Base-by-base conservation (phyloP, 768 basidiomycete species). In the Suillus bovinus region DNA sequence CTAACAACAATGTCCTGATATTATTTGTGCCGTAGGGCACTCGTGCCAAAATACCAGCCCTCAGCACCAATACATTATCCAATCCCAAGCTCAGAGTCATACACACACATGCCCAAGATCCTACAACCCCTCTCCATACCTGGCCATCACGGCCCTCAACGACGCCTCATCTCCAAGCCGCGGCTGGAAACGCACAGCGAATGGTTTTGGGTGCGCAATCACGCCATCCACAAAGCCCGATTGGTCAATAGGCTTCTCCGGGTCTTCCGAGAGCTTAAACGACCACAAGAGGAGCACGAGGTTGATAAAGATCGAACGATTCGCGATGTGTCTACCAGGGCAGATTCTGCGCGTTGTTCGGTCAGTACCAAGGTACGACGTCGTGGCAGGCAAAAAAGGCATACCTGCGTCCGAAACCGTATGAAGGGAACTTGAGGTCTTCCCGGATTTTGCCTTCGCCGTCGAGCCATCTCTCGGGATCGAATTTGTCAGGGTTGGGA, bases 271-370 rank as follows among this genome's bases (percentile, higher is more conserved):
- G 27, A 91, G 76, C 2, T 72, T 78, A 78, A 90, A 90, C 0
- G 87, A 84, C 86, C 88, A 90, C 38, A 88, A 71, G 2, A 86
- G 74, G 16, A 88, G 78, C 0, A 86, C 86, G 0, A 85, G 81
- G 61, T 87, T 90, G 64, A 90, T 77, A 67, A 87, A 88, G 3
- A 90, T 72, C 8, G 88, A 90, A 5, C 86, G 82, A 72, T 75
- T 71, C 22, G 72, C 88, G 36, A 90, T 82, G 69, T 87, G 81
- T 66, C 84, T 82, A 0, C 88, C 88, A 0, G 87, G 87, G 63
- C 88, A 90, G 6, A 88, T 78, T n/a, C 87, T 84, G n/a, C 13
- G 24, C 59, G 31, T 42, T 4, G 13, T 4, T 24, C 27, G 22
- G 22, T 22, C 6, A 5, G 10, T 1, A 16, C 33, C 10, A 34